Evolutionary conservation across 768 basidiomycete genomes (phyloP), one percentile per base, ranked within the genome.

Genomic region (Crucibulum laeve): DNA sequence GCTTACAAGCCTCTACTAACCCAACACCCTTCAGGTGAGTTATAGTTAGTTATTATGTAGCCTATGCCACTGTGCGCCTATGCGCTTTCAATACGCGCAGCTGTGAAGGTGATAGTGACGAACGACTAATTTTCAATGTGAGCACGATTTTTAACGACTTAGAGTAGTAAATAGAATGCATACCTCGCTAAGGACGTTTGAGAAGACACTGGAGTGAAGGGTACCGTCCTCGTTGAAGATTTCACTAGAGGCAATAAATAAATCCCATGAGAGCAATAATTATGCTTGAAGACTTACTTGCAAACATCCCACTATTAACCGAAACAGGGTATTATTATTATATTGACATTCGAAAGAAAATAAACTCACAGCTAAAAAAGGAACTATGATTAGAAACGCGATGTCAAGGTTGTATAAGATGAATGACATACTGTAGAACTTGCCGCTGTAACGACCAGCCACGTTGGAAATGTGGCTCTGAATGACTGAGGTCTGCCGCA

Each of bases 151-250:
- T 51, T 43, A 45, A 36, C 17, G 35, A 36, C 35, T 36, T n/a
- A n/a, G n/a, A 30, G 28, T 30, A 30, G 28, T 8, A 36, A 36
- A 36, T 36, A 30, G 4, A n/a, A 8, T 13, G 41, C 43, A 23
- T 44, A 68, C 64, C 48, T 68, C 66, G 45, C 75, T 74, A n/a
- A 78, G 60, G 28, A 75, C 70, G 43, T 71, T 70, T 40, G 53
- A 71, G 61, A 74, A 77, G 32, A 77, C 70, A 45, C 69, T 69
- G 25, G 62, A 66, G 22, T 71, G 66, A 40, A 76, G 51, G 40
- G 62, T 64, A 34, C 76, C 74, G 50, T 76, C 69, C 46, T 77
- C 76, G 57, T 76, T 75, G 54, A 79, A 65, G 42, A 72, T 72
- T 56, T 77, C 75, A 45, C 69, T 70, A 21, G 13, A 30, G 7